Evolutionary conservation across 2,329 filamentous ascomycete species (phyloP).

Genomic region (Claviceps humidiphila): DNA sequence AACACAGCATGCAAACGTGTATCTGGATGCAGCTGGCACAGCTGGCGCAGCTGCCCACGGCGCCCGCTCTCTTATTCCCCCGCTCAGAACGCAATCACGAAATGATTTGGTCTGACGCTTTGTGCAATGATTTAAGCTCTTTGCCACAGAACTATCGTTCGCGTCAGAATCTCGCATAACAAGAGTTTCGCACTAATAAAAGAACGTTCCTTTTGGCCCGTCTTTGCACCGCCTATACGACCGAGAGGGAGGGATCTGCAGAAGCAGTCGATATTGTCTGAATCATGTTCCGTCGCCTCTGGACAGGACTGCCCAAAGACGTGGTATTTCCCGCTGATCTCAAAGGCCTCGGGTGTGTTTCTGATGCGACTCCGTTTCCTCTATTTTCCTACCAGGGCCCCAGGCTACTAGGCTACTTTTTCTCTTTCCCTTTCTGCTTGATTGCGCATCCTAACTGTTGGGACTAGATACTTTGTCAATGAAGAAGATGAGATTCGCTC

Average conservation of each 20-base stretch:
- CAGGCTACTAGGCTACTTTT: neutral
- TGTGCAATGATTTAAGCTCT: too few relatives aligned
- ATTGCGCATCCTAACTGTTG: neutral
- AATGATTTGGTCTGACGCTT: too few relatives aligned
- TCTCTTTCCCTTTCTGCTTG: neutral
- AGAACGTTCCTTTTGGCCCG: neutral
- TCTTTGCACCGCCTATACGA: neutral
- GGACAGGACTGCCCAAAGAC: conserved; percentile 58
- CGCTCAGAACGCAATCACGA: neutral
- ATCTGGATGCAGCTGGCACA: neutral
- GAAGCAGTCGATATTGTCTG: neutral
- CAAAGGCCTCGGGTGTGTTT: conserved; percentile 52
- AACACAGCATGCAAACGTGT: neutral
- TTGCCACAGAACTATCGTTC: too few relatives aligned
- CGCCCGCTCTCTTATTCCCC: neutral
- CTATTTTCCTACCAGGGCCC: neutral
- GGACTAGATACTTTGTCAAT: conserved; percentile 62
- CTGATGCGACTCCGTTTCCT: neutral
- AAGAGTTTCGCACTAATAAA: neutral
- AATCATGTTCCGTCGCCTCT: conserved; percentile 58
- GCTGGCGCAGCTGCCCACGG: neutral
- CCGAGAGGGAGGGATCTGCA: neutral
- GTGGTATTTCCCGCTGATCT: conserved; percentile 52
- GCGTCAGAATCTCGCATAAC: neutral
- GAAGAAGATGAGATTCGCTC: conserved; percentile 60